These are phyloP conservation scores for Rubia tinctorum DNA, from an alignment of 305 asterid genomes.

Conservation along the genomic window DNA sequence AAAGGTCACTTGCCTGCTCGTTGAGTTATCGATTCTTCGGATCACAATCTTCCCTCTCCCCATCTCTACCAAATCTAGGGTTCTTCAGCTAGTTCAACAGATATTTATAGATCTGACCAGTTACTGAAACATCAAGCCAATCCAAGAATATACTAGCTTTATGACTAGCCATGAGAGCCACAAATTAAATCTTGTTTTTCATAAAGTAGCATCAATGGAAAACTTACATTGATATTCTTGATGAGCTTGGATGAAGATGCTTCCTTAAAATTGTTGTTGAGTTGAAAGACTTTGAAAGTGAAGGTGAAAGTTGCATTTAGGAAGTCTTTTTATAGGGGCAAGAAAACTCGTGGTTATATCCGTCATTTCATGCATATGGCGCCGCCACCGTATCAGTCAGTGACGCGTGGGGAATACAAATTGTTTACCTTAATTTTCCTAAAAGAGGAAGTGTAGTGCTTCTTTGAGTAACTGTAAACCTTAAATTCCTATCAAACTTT, in stretches of 20 bases:
- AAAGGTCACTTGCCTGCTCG: slow-evolving; percentile 70
- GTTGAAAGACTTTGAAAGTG: slow-evolving; percentile 1
- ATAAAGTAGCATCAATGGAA: not conserved
- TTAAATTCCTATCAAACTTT: slow-evolving; percentile 32
- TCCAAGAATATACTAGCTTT: not conserved
- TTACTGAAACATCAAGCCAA: not conserved
- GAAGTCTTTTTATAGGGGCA: slow-evolving; percentile 32
- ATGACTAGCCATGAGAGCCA: not conserved
- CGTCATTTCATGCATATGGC: slow-evolving; percentile 27
- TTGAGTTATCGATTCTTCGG: slow-evolving; percentile 61
- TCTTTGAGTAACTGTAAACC: slow-evolving; percentile 50
- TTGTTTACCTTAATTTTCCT: slow-evolving; percentile 40
- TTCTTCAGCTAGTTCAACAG: slow-evolving; percentile 10
- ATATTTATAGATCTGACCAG: not conserved
- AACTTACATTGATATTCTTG: slow-evolving; percentile 21
- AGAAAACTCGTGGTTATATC: slow-evolving; percentile 28
- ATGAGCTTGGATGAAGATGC: slow-evolving; percentile 24
- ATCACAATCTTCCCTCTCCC: slow-evolving; percentile 80
- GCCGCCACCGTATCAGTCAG: slow-evolving; percentile 52
- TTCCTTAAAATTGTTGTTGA: slow-evolving; percentile 7
- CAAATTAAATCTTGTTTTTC: not conserved
- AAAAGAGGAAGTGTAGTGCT: slow-evolving; percentile 49
- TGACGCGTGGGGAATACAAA: slow-evolving; percentile 72
- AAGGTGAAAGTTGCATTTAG: slow-evolving; percentile 19
- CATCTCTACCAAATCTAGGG: slow-evolving; percentile 42